Conservation (phyloP, 805 yeast species). For the Suhomyces xylopsoci region DNA sequence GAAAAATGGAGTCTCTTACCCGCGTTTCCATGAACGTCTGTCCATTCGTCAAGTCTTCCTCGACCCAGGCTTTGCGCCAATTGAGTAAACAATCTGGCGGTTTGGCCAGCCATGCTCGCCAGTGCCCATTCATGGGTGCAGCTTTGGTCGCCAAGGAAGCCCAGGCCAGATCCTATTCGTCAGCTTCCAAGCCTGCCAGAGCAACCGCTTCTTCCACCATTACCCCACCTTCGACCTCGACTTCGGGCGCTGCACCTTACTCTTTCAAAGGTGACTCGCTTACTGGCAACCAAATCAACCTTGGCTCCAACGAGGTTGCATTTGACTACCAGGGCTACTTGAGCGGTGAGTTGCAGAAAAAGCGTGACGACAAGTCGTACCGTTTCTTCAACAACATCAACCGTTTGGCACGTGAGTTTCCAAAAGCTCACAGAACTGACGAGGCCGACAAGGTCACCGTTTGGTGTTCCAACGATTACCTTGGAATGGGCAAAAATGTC, state of each 20-base stretch:
- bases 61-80: conserved; percentile 58
- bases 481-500: conserved; percentile 88
- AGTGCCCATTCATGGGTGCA: conserved; percentile 89
- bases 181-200: conserved; percentile 42
- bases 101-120: conserved; percentile 58
- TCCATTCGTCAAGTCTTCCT: conserved; percentile 71
- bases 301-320: conserved; percentile 46
- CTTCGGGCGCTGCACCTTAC: conserved; percentile 30
- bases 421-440: conserved; percentile 78
- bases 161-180: conserved; percentile 41
- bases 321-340: conserved; percentile 76
- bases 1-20: conserved; percentile 73
- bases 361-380: conserved; percentile 86
- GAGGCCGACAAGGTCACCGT: conserved; percentile 88
- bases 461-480: conserved; percentile 98
- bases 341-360: conserved; percentile 61
- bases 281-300: conserved; percentile 21
- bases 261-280: conserved; percentile 28
- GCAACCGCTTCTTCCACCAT: conserved; percentile 42
- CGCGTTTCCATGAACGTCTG: conserved; percentile 76
- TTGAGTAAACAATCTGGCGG: conserved; percentile 43
- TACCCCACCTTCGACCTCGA: conserved; percentile 38
- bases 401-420: conserved; percentile 91
- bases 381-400: conserved; percentile 96
- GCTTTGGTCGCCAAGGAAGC: conserved; percentile 53